Base-by-base conservation (phyloP, 2,329 filamentous ascomycete species). In the Colletotrichum sp. region DNA sequence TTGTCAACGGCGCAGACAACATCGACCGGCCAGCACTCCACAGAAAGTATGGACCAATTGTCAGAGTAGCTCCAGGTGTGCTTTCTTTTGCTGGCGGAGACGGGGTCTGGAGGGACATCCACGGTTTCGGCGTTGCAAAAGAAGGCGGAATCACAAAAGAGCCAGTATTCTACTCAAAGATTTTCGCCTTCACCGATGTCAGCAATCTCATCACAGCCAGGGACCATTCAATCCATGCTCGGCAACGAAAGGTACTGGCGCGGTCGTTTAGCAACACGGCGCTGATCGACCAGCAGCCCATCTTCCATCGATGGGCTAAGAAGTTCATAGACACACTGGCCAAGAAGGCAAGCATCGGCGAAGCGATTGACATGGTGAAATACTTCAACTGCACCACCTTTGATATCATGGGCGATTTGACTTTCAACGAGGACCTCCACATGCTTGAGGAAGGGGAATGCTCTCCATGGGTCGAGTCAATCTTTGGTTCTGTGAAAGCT, bases 401-500 rank as follows among this genome's bases (percentile, higher is more conserved):
- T 44, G 62, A 65, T 4, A 65, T 65, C 16, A 65, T 65, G 62
- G 62, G 62, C 12, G 64, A 67, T 19, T 44, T 67, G 55, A 69
- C 55, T 2, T 69, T 69, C 13, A 69, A 69, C n/a, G 67, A 69
- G 15, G 67, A 69, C 25, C 67, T 69, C 34, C 62, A 69, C 1
- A 69, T 69, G 67, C 55, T 69, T 11, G 67, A 44, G 27, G 67
- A 69, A 16, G 67, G 55, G n/a, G 67, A 69, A 12, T 69, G 67
- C 19, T 71, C 69, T 34, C 69, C 69, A 9, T 71, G 69, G 69
- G 69, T 71, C 36, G 59, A 71, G 59, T 63, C 69, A 2, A 71
- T 71, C 16, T 71, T 71, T 39, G 69, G 69, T 15, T 71, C 69
- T 15, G 69, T 71, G 16, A 71, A 71, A 6, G 69, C 69, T 55